phyloP scores from a whole-genome alignment of 306 rosid genomes.

The Prunus padus region DNA sequence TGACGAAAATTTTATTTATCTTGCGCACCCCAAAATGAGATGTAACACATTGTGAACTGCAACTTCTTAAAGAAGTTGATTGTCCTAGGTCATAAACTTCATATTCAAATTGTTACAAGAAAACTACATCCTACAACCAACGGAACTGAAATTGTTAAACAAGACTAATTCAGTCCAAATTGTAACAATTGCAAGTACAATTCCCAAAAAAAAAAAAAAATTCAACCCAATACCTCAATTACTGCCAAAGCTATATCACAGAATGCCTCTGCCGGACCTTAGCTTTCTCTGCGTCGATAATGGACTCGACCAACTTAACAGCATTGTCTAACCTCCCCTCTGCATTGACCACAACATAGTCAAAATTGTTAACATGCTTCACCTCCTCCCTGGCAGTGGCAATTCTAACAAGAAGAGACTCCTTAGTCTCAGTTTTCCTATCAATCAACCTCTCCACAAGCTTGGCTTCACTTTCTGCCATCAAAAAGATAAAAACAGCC shows the following conservation, averaged over 20 bases:
- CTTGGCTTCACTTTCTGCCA: conserved; percentile 76
- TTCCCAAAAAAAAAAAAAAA: neutral
- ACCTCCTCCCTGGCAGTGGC: conserved; percentile 89
- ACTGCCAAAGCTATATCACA: conserved; percentile 33
- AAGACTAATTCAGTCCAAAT: neutral
- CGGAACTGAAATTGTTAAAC: neutral
- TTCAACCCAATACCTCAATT: neutral
- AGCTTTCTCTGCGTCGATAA: conserved; percentile 87
- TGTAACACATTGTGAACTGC: neutral
- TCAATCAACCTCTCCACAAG: conserved; percentile 84
- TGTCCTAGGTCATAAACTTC: neutral
- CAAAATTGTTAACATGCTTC: conserved; percentile 66
- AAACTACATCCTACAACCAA: neutral
- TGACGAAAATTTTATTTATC: neutral
- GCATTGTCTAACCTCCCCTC: conserved; percentile 82
- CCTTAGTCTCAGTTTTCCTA: conserved; percentile 77
- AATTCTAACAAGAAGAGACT: conserved; percentile 70
- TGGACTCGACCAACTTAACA: conserved; percentile 62
- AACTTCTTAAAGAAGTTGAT: neutral
- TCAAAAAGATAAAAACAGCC: conserved; percentile 69
- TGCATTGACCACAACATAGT: conserved; percentile 82
- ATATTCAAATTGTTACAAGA: neutral
- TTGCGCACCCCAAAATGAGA: neutral
- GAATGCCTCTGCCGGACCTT: conserved; percentile 69
- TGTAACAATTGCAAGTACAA: neutral